Evolutionary conservation across 345 rosid species (phyloP), one percentile per base, ranked within the genome.

Genomic region (Noccaea caerulescens): DNA sequence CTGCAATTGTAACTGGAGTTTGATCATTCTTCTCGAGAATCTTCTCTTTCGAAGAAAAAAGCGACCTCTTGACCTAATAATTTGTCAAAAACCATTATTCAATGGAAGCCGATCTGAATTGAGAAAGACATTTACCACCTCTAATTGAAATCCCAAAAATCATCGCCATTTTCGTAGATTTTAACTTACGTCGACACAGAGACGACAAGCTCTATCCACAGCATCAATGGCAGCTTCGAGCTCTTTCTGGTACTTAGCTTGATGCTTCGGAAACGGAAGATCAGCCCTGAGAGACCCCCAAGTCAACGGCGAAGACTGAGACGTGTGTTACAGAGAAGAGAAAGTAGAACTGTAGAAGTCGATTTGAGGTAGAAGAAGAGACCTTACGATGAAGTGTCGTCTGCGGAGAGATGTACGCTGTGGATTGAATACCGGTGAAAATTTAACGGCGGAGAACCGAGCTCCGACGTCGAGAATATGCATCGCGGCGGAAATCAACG

Each of bases 1-100:
- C 98, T 3, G 97, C 96, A 38, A 93, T 81, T 0, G 97, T 93
- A 16, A 91, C 96, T 3, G 94, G 97, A 23, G 94, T 88, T 56
- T 78, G 83, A 71, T 87, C 96, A 37, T 82, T 86, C 89, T 93
- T 93, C 71, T 90, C 87, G 10, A 93, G 47, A 32, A 91, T 72
- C 70, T 82, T 72, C 27, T 88, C 83, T 62, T 79, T 77, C 2
- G 68, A 54, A 1, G 92, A 82, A 38, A 82, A 71, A 20, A 85
- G 54, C 10, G 85, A 65, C 52, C 58, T 58, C 53, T 76, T 67
- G 1, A 75, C 79, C 79, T 75, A 16, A 25, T 4, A 7, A 8
- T 8, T n/a, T 23, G 5, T 54, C 3, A 25, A 44, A 64, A 53
- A 7, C 38, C 16, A 10, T 1, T 0, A 18, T 27, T 69, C 50